Evolutionary conservation across 495 filamentous ascomycete genomes (phyloP), one percentile per base, ranked within the genome.

Genomic region (Xeromyces bisporus): DNA sequence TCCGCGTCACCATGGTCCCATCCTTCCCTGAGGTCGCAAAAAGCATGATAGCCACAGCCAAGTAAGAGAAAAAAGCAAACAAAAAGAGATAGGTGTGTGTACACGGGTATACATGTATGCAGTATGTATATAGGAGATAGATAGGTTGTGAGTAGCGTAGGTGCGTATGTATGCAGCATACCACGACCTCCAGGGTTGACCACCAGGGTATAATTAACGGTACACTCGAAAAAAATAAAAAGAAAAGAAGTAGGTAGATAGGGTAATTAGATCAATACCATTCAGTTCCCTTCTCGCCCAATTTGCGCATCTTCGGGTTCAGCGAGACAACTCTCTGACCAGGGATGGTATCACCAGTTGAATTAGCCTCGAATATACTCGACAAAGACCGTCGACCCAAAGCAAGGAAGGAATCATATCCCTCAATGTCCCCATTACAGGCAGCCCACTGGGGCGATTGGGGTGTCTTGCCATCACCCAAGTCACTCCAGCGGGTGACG

Each of bases 401-500:
- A n/a, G 46, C 35, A 7, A 29, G 29, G 35, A 75, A 71, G 18
- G 58, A 61, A 41, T 73, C 62, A 51, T 66, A 73, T 10, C 48
- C 50, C 10, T 51, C 48, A 0, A 28, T 30, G 17, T 39, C 27
- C 4, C 64, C 66, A 44, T 62, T 66, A 36, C 61, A 46, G 11
- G 67, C 60, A 0, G 50, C 56, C 66, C 66, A 75, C 39, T 72
- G 63, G 16, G 34, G 31, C 0, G 41, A 52, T 25, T 37, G 33
- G 5, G 67, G 61, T 9, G 43, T 48, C 1, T 45, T 55, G 2
- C 66, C 65, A 51, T 69, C 55, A 2, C 70, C 70, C 18, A 75
- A 43, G 47, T 75, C 70, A 35, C 51, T 60, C 70, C 70, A 75
- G 14, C 67, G 45, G 11, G 67, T 75, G 10, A 75, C 65, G n/a